Base-by-base conservation (phyloP, 495 filamentous ascomycete species). In the Penicillium arizonense region DNA sequence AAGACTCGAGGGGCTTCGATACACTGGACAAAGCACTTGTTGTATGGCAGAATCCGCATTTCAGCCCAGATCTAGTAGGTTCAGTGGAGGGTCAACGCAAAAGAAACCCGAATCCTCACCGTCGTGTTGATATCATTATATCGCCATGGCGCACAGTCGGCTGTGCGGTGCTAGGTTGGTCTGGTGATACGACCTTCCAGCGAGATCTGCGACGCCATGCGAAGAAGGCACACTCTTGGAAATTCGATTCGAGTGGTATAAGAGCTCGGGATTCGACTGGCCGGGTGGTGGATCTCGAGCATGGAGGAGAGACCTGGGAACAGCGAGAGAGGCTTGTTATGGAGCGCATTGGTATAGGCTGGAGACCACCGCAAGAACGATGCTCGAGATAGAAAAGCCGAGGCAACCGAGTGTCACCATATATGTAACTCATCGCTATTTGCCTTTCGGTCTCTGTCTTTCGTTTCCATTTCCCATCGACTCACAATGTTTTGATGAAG, bases 61-160 rank as follows among this genome's bases (percentile, higher is more conserved):
- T 68, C 24, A 47, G 50, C 3, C 16, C 52, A 20, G 49, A 50
- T 9, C 16, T 35, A 12, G 39, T 23, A 7, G 26, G 48, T 4
- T 9, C 28, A 18, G 16, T 51, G 9, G 43, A 55, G 18, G 32
- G 21, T 10, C 41, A 47, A 9, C 21, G 23, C 3, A 53, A 57
- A 47, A 53, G 37, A 11, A 72, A 93, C 50, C 81, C 84, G 0
- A 91, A 93, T 60, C 77, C 77, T 5, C 92, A 96, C 61, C 82
- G 91, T 16, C 78, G 92, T 14, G 91, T 99, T 6, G 93, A 97
- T 63, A 96, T 99, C 54, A 96, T 99, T 62, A 78, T 97, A 51
- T 84, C 84, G 14, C 92, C 91, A 1, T 95, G 92, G 87, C 85
- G 82, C 28, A 94, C 89, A 3, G 82, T 87, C 3, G 94, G 95